Evolutionary conservation across 371 early-diverging fungal species (phyloP).

Genomic region (Nematocida homosporus): DNA sequence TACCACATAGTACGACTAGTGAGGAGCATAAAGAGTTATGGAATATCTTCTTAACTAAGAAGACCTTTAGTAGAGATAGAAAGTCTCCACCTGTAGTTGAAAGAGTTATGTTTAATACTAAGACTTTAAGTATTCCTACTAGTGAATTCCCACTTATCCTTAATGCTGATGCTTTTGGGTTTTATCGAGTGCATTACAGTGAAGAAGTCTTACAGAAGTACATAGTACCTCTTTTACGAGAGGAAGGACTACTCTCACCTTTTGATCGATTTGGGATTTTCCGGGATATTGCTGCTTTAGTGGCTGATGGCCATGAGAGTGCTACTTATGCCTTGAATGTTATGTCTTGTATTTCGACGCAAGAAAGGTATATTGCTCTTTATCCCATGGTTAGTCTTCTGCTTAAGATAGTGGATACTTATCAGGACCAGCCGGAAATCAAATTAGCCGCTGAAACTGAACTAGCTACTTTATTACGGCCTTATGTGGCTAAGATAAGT

Average conservation of each 20-base stretch:
- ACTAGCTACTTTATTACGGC: slow-evolving; percentile 6
- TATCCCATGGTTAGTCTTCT: not conserved
- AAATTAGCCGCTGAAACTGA: slow-evolving; percentile 28
- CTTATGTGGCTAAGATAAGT: not conserved
- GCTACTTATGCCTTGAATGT: slow-evolving; percentile 17
- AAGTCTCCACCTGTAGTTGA: not conserved
- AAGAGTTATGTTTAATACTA: slow-evolving; percentile 14
- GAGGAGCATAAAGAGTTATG: slow-evolving; percentile 1
- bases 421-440: slow-evolving; percentile 6
- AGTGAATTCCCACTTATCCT: slow-evolving; percentile 69
- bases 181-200: slow-evolving; percentile 73
- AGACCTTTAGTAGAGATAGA: slow-evolving; percentile 14
- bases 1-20: slow-evolving; percentile 17
- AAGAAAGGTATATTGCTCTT: slow-evolving; percentile 15
- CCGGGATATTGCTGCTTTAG: slow-evolving; percentile 22
- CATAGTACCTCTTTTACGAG: slow-evolving; percentile 12
- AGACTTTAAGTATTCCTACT: not conserved
- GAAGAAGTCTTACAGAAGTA: slow-evolving; percentile 48
- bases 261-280: slow-evolving; percentile 48
- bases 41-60: slow-evolving; percentile 44
- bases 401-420: slow-evolving; percentile 6
- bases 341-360: not conserved
- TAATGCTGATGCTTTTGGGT: slow-evolving; percentile 71
- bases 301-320: slow-evolving; percentile 23
- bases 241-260: slow-evolving; percentile 14